Evolutionary conservation across 495 filamentous ascomycete species (phyloP), one percentile per base, ranked within the genome.

Genomic region (Glonium stellatum): DNA sequence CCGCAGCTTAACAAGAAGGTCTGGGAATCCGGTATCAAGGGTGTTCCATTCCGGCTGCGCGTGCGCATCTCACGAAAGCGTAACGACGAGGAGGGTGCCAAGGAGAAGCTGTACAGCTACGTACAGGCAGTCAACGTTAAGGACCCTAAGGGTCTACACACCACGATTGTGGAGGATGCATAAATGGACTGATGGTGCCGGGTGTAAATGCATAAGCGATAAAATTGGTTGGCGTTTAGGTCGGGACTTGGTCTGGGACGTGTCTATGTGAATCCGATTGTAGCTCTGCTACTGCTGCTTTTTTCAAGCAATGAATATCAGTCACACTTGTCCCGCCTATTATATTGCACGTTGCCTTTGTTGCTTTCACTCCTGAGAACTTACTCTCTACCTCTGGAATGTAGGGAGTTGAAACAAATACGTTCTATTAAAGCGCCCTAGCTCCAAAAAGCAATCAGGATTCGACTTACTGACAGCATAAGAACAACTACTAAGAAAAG

Each of bases 1-100:
- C 93, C 93, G 65, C 88, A 89, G 76, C 81, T 99, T 66, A 99
- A 99, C 86, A 99, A 99, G 87, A 97, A 99, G 84, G 92, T 99
- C 78, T 99, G 93, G 93, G 95, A 99, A 78, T 82, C 87, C 73
- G 93, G 93, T 76, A 85, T 99, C 80, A 97, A 97, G 85, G 95
- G 95, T 72, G 91, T 96, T 65, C 90, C 92, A 55, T 97, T 87
- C 87, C 84, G 93, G 76, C 83, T 99, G 65, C 92, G 93, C 71
- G 83, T 99, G 70, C 89, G 95, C 79, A 96, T 99, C 80, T 95
- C 90, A 68, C 89, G 93, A 76, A 93, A 95, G 86, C 91, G 93
- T 83, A 99, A 99, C 82, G 93, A 99, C 76, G 93, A 99, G 82
- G 93, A 99, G 81, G 90, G 88, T 69, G 92, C 93, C 70, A 93